Evolutionary conservation across 2,329 filamentous ascomycete genomes (phyloP).

Genomic region (Geoglossum cookeanum): DNA sequence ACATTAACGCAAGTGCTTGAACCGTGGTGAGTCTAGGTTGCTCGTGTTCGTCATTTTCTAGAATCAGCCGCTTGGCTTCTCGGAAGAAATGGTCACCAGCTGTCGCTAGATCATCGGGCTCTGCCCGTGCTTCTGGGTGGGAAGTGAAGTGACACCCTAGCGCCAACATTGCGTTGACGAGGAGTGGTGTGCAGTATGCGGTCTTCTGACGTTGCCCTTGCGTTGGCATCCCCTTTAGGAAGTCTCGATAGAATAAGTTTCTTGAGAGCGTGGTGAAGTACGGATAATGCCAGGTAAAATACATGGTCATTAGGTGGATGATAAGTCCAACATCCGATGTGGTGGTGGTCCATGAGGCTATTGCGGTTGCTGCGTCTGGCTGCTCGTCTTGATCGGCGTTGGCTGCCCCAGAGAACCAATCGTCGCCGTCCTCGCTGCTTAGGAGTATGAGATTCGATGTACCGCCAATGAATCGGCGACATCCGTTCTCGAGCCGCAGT

Average conservation of each 20-base stretch:
- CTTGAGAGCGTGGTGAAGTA: constrained; percentile 88
- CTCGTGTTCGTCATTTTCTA: constrained; percentile 86
- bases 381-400: not conserved
- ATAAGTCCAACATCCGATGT: constrained; percentile 63
- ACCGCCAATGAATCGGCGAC: constrained; percentile 78
- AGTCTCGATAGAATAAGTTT: constrained; percentile 71
- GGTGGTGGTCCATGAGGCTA: constrained; percentile 74
- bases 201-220: constrained; percentile 31
- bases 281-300: constrained; percentile 94
- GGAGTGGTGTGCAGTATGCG: constrained; percentile 67
- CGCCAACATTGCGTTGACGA: constrained; percentile 88
- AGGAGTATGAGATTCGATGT: constrained; percentile 86
- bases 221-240: constrained; percentile 48
- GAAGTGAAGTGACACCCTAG: constrained; percentile 87
- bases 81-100: constrained; percentile 93
- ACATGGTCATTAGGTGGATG: constrained; percentile 83
- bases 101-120: constrained; percentile 56
- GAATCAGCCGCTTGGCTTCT: constrained; percentile 73
- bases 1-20: constrained; percentile 88
- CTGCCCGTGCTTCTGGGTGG: constrained; percentile 49
- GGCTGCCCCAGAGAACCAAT: constrained; percentile 7
- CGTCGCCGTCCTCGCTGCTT: constrained; percentile 21
- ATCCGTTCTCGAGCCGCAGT: constrained; percentile 68
- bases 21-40: constrained; percentile 76
- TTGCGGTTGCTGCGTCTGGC: constrained; percentile 30